These are phyloP conservation scores for Kockiozyma suomiensis DNA, from an alignment of 805 yeast species.

Conservation along the genomic window DNA sequence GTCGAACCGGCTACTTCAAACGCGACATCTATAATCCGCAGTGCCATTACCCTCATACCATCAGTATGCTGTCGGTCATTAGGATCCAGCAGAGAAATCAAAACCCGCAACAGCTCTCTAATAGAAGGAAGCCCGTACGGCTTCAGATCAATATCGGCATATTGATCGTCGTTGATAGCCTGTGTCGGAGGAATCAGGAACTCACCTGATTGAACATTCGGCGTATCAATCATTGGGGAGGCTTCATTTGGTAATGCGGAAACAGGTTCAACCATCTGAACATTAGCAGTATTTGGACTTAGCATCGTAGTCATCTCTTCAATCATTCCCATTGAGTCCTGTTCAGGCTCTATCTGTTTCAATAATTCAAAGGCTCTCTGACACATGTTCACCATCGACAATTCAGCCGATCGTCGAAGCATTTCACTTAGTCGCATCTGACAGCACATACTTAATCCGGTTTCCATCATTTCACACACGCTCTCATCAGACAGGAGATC, in stretches of 20 bases:
- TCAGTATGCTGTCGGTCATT: constrained; percentile 86
- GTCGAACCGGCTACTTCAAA: constrained; percentile 77
- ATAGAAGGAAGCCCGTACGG: constrained; percentile 75
- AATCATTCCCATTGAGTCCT: constrained; percentile 38
- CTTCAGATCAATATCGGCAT: constrained; percentile 26
- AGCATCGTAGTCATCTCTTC: constrained; percentile 44
- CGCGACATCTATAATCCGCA: constrained; percentile 72
- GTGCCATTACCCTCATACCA: constrained; percentile 79
- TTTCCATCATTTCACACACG: constrained; percentile 84
- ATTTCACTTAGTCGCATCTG: constrained; percentile 91
- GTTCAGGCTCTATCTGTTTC: constrained; percentile 54
- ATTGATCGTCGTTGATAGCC: constrained; percentile 17
- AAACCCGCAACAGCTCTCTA: constrained; percentile 72
- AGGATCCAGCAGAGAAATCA: constrained; percentile 80
- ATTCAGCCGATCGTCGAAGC: constrained; percentile 83
- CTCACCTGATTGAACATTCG: constrained; percentile 22
- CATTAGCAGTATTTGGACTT: constrained; percentile 50
- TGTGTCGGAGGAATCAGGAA: constrained; percentile 18
- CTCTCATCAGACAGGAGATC: constrained; percentile 74
- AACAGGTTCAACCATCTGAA: constrained; percentile 57
- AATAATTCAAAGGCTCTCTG: constrained; percentile 66
- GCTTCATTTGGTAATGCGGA: constrained; percentile 23
- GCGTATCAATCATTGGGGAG: constrained; percentile 19
- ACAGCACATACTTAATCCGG: constrained; percentile 87
- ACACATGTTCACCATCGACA: constrained; percentile 71